Evolutionary conservation across 306 rosid species (phyloP), one percentile per base, ranked within the genome.

Genomic region (Lithocarpus polystachyus): DNA sequence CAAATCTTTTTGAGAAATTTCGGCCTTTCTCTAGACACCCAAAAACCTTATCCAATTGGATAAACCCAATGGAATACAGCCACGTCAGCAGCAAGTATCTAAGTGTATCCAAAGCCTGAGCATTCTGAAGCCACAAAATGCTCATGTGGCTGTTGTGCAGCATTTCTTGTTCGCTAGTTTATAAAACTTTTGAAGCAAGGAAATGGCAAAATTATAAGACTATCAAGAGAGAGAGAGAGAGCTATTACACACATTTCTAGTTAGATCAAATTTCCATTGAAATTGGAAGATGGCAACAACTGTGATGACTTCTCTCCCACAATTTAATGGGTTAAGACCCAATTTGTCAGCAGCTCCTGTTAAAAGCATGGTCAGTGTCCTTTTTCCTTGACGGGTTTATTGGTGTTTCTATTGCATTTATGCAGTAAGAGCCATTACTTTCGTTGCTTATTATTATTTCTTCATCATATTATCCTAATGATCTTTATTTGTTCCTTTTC

Each of bases 261-360:
- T 6, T 11, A 26, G 31, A 51, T 61, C 75, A 40, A 40, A 12
- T 52, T 56, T 24, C 19, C 31, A 69, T 19, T 18, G 24, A 68
- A 22, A 54, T 64, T 31, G 5, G 62, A 69, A 75, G 85, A 95
- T 95, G 99, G 97, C 99, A 64, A 74, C 91, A 26, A 76, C 96
- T 2, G 80, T 89, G 78, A 88, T 87, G 74, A 86, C 92, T 51
- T 85, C 93, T 61, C 81, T 95, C 80, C 97, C 98, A 31, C 99
- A 93, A 20, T 91, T 91, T 89, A 88, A 1, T 86, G 97, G 98
- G 35, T 89, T 95, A 37, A 88, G 87, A 81, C 78, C 99, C 84
- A 75, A 84, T 53, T 28, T 87, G 79, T 81, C 91, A 15, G 37
- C 81, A 18, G 75, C 94, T 68, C 90, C 97, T 23, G 87, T 81